A percentile compares a stretch with the other conserved stretches of the same genome.
These are phyloP conservation scores for Aspergillus tanneri DNA, from an alignment of 2,329 filamentous ascomycete genomes.

Conservation along the genomic window DNA sequence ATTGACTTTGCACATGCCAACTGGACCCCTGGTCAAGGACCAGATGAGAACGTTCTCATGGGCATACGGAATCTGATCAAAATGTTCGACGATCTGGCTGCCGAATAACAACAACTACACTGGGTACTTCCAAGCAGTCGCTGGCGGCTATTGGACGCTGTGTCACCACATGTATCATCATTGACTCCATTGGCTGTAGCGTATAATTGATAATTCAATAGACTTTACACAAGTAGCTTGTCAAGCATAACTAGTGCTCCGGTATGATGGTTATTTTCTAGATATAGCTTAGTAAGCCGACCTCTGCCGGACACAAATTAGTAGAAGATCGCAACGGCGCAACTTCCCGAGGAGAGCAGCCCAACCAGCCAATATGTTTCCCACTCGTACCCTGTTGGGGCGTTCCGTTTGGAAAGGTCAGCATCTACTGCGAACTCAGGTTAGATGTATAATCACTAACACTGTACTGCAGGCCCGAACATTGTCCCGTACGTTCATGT, in stretches of 20 bases:
- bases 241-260: too few species aligned
- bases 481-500: constrained; percentile 65
- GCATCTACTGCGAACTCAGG: constrained; percentile 10
- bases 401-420: constrained; percentile 88
- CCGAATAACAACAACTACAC: constrained; percentile 16
- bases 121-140: constrained; percentile 19
- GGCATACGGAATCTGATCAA: constrained; percentile 70
- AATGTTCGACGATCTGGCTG: constrained; percentile 67
- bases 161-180: neutral
- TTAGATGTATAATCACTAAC: neutral
- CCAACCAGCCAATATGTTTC: constrained; percentile 58
- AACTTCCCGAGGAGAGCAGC: constrained; percentile 7
- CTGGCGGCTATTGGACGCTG: constrained; percentile 25
- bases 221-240: too few species aligned
- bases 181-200: neutral
- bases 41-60: constrained; percentile 77
- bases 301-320: constrained; percentile 13
- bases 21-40: constrained; percentile 77
- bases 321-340: constrained; percentile 12
- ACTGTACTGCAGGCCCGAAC: constrained; percentile 58
- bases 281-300: constrained; percentile 8
- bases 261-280: neutral
- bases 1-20: constrained; percentile 96
- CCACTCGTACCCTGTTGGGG: constrained; percentile 66
- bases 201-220: neutral